Evolutionary conservation across 495 filamentous ascomycete genomes (phyloP), one percentile per base, ranked within the genome.

Genomic region (Aspergillus incahuasiensis): DNA sequence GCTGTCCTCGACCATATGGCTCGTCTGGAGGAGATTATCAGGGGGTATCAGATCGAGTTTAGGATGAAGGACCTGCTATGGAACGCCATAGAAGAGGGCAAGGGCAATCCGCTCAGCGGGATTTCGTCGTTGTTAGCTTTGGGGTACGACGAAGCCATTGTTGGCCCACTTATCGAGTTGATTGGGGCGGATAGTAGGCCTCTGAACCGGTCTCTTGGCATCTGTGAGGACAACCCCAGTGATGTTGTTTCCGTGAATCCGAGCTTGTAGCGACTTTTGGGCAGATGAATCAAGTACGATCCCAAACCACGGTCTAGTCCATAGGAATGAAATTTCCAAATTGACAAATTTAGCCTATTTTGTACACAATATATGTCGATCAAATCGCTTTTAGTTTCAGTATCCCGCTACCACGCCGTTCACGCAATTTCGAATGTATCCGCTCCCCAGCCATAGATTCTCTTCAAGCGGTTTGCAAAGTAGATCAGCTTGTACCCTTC

Each of bases 111-210:
- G 0, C 57, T 64, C 0, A 52, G 63, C 13, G 61, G 66, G 40
- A 61, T 78, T 8, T 61, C 66, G 46, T 60, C 64, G 41, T 35
- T 80, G 51, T 42, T 58, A 52, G 32, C 62, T 11, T 25, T 76
- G 55, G 63, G 64, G 18, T 61, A 75, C 13, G 63, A 73, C 24
- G 52, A 63, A 5, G 55, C 49, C 5, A 38, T 79, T 16, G 62
- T 72, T 39, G 68, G 68, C 35, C 74, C 75, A 5, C 52, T 80
- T 6, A 48, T 75, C 40, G 78, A 81, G 58, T 63, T 72, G 50
- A 66, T 79, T 50, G 55, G 68, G 21, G 75, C 78, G 5, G 76
- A 80, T 59, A 54, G 55, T 11, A 48, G 45, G 24, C 11, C 21
- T 8, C 1, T 35, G 15, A 5, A 22, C 11, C 16, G n/a, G 30